Evolutionary conservation across 139 green algal genomes (phyloP), one percentile per base, ranked within the genome.

Genomic region (Eudorina sp.): DNA sequence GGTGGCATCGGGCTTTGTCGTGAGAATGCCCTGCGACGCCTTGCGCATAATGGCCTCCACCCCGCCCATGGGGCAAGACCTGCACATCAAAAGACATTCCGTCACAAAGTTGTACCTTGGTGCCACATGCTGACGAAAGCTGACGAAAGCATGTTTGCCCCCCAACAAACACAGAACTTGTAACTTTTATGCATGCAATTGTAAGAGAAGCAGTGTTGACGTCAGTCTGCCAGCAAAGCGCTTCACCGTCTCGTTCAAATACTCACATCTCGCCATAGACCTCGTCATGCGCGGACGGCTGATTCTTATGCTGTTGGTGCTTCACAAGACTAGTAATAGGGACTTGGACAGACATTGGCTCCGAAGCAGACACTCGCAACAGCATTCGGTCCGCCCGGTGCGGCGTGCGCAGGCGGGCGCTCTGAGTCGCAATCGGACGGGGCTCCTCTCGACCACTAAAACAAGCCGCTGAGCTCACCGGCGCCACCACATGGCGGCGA

Each of bases 41-140:
- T 41, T 86, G 38, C 80, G 88, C 88, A 92, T 94, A 36, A 93
- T 58, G 4, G 79, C 88, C 55, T 77, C 72, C 1, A 91, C 88
- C 27, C 80, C 80, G 29, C 88, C 88, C 66, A 88, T 79, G 9
- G 82, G 82, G 82, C 82, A 88, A 6, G 46, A 79, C 31, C 64
- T 88, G 66, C 13, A 66, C 4, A 19, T 41, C 53, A 0, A 51
- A n/a, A n/a, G n/a, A n/a, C n/a, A n/a, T n/a, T n/a, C n/a, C n/a
- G n/a, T n/a, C n/a, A n/a, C n/a, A n/a, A n/a, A n/a, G n/a, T n/a
- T n/a, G n/a, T n/a, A n/a, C n/a, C n/a, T n/a, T n/a, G n/a, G n/a
- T n/a, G n/a, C n/a, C n/a, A n/a, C n/a, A n/a, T n/a, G n/a, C n/a
- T n/a, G n/a, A n/a, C n/a, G n/a, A n/a, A n/a, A n/a, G n/a, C n/a